Conservation (phyloP, 306 rosid genomes). For the Dalbergia oliveri region DNA sequence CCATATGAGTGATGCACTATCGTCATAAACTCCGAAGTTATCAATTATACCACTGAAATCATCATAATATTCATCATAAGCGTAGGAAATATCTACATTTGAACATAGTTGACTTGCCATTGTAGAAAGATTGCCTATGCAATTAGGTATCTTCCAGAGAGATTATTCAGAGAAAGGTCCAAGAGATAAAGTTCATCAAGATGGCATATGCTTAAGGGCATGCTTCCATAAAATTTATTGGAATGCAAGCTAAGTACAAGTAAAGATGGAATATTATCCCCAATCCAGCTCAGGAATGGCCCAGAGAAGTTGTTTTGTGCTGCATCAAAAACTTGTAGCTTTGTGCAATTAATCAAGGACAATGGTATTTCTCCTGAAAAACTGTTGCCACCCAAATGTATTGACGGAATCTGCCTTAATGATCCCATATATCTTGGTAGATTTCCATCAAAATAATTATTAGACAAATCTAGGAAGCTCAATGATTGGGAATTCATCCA, state of each 20-base stretch:
- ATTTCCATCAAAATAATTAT: neutral
- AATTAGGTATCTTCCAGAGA: neutral
- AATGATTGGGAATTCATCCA: neutral
- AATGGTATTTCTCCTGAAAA: slow-evolving; percentile 9
- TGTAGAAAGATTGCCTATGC: neutral
- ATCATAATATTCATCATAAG: neutral
- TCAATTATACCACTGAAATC: no score
- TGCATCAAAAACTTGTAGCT: neutral
- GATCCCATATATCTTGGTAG: slow-evolving; percentile 15
- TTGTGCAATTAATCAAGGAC: neutral
- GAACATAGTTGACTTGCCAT: neutral
- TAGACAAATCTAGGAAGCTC: neutral
- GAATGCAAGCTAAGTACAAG: neutral
- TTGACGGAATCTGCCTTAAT: neutral
- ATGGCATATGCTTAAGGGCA: slow-evolving; percentile 3
- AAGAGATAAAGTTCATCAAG: neutral
- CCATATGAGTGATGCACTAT: neutral
- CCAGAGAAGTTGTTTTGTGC: neutral
- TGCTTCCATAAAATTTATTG: slow-evolving; percentile 1
- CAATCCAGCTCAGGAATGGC: no score
- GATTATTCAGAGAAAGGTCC: neutral
- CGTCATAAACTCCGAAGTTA: neutral
- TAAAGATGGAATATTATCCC: neutral
- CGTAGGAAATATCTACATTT: no score
- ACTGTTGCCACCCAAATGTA: slow-evolving; percentile 1